phyloP scores from a whole-genome alignment of 1,284 basidiomycete genomes.

The Cutaneotrichosporon sp. region DNA sequence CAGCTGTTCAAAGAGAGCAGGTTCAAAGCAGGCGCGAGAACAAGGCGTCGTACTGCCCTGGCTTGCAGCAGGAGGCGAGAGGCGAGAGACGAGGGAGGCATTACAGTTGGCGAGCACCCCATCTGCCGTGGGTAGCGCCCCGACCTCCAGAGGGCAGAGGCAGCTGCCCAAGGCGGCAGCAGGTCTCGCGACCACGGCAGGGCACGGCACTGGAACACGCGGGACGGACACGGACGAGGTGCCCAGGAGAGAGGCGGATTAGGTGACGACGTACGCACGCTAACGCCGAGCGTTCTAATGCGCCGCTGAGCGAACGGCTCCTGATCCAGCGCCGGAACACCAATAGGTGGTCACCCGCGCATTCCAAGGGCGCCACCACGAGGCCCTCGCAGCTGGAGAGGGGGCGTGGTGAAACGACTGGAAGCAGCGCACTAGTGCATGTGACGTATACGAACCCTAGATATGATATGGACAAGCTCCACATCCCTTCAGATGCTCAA shows the following conservation, averaged over 20 bases:
- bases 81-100: too few species aligned
- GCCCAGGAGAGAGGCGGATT: neutral
- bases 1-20: too few species aligned
- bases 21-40: too few species aligned
- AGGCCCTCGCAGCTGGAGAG: neutral
- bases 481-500: neutral
- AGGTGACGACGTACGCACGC: neutral
- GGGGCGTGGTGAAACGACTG: neutral
- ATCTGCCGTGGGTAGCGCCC: too few species aligned
- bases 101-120: too few species aligned
- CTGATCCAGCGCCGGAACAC: too few species aligned
- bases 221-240: neutral
- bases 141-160: too few species aligned
- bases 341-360: too few species aligned
- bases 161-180: neutral
- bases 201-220: neutral
- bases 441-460: neutral
- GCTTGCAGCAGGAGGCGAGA: too few species aligned
- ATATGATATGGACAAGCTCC: neutral
- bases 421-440: neutral
- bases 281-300: conserved; percentile 1
- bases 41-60: too few species aligned
- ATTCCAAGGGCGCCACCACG: too few species aligned
- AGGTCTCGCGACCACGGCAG: neutral
- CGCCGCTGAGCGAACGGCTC: neutral